Evolutionary conservation across 1,284 basidiomycete genomes (phyloP).

Genomic region (Phylloboletellus chloephorus): DNA sequence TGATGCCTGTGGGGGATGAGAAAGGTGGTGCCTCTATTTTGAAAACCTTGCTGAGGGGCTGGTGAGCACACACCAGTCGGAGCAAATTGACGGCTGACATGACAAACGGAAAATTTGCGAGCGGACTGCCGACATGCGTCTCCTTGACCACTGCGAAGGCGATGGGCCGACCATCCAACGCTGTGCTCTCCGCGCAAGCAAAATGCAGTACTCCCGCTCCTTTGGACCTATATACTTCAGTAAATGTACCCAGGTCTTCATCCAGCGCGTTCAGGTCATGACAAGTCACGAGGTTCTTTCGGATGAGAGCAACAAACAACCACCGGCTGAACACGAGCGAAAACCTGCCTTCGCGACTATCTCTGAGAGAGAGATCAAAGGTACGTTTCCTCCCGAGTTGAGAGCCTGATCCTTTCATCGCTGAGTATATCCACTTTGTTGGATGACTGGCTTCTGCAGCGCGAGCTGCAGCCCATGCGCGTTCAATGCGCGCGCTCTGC

Average conservation of each 20-base stretch:
- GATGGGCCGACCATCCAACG: not conserved
- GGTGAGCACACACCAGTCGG: not conserved
- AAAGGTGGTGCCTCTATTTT: not conserved
- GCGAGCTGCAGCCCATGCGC: not conserved
- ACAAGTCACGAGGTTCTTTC: not conserved
- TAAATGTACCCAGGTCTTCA: not conserved
- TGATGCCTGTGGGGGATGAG: not conserved
- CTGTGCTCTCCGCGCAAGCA: constrained; percentile 1
- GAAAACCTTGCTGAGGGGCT: not conserved
- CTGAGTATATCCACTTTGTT: not conserved
- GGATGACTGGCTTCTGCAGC: not conserved
- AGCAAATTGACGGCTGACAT: not conserved
- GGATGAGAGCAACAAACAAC: not conserved
- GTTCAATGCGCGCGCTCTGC: not conserved
- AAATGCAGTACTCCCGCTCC: not conserved
- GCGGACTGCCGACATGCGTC: not conserved
- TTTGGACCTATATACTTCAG: not conserved
- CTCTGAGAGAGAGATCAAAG: not conserved
- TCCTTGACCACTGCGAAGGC: constrained; percentile 2
- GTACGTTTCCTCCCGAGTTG: not conserved
- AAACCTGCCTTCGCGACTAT: not conserved
- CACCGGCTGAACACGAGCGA: not conserved
- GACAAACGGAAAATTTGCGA: not conserved
- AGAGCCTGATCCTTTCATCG: not conserved
- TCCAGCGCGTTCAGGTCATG: not conserved